Evolutionary conservation across 2,329 filamentous ascomycete genomes (phyloP), one percentile per base, ranked within the genome.

Genomic region (Sarocladium brachiariae): DNA sequence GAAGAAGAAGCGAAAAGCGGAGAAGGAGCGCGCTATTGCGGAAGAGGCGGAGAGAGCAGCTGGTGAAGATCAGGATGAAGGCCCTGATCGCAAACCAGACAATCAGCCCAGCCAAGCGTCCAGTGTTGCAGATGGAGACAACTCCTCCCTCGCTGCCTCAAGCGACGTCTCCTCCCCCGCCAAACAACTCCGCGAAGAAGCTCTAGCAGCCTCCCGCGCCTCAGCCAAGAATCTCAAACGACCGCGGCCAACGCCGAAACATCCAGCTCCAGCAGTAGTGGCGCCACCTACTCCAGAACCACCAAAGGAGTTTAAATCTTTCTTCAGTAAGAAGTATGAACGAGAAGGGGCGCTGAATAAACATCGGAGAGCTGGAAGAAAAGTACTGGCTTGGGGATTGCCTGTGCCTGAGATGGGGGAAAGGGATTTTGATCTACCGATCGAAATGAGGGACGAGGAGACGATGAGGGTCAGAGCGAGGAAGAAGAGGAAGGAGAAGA

Each of bases 301-400:
- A 10, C 66, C 66, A 2, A 78, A 75, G 52, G 85, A 87, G 33
- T 90, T 96, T 62, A 86, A 74, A n/a, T 95, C 89, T 0, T 96
- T 96, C 70, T 97, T 90, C 63, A 67, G 77, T 16, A 90, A 93
- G 68, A 82, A 78, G 21, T 84, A 95, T 61, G 77, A 92, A 54
- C 84, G 92, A 23, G 87, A 90, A 19, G 81, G 83, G 6, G 89
- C 91, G 9, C 68, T 96, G n/a, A 85, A 81, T 54, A 83, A 81
- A 57, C 75, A 81, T 46, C 78, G 89, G 30, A 81, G 87, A 49
- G 80, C 83, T 47, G 81, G 82, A 38, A 77, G 89, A 47, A 87
- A 78, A 49, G 75, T 84, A 14, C 74, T 86, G 45, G 92, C 91
- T 3, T 97, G 93, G 77, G 92, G 92, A 1, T 80, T 85, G 23